phyloP scores from a whole-genome alignment of 2,329 filamentous ascomycete species.

The Fusarium sp. region DNA sequence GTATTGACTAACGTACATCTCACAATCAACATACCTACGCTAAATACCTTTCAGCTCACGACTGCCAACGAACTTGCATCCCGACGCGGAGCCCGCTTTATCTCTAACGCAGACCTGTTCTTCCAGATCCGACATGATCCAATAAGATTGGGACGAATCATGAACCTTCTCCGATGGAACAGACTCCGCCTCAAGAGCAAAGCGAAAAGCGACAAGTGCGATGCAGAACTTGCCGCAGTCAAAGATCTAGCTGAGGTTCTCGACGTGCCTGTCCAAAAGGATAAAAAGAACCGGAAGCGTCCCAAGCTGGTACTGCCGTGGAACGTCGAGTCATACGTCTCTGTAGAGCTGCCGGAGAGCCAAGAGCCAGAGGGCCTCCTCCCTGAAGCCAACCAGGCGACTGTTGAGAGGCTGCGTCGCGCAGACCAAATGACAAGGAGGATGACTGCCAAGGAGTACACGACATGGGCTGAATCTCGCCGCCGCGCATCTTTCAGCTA shows the following conservation, averaged over 20 bases:
- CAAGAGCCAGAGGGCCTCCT: slow-evolving; percentile 58
- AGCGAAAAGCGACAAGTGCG: slow-evolving; percentile 92
- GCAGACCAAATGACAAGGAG: slow-evolving; percentile 95
- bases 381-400: slow-evolving; percentile 91
- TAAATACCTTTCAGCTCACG: slow-evolving; percentile 67
- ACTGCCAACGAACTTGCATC: slow-evolving; percentile 88
- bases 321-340: slow-evolving; percentile 92
- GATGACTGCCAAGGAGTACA: slow-evolving; percentile 97
- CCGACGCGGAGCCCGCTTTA: slow-evolving; percentile 89
- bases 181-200: slow-evolving; percentile 96
- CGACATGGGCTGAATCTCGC: slow-evolving; percentile 92
- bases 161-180: slow-evolving; percentile 97
- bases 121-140: slow-evolving; percentile 96
- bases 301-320: slow-evolving; percentile 93
- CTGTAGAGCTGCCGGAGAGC: slow-evolving; percentile 84
- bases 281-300: slow-evolving; percentile 64
- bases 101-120: slow-evolving; percentile 90
- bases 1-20: slow-evolving; percentile 30
- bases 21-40: not conserved
- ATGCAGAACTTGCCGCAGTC: slow-evolving; percentile 68
- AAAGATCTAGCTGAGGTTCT: slow-evolving; percentile 62
- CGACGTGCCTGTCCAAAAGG: slow-evolving; percentile 75
- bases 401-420: slow-evolving; percentile 89
- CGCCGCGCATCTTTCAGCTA: slow-evolving; percentile 97
- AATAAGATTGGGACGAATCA: slow-evolving; percentile 91